Evolutionary conservation across 2,329 filamentous ascomycete genomes (phyloP), one percentile per base, ranked within the genome.

Genomic region (Massarina eburnea): DNA sequence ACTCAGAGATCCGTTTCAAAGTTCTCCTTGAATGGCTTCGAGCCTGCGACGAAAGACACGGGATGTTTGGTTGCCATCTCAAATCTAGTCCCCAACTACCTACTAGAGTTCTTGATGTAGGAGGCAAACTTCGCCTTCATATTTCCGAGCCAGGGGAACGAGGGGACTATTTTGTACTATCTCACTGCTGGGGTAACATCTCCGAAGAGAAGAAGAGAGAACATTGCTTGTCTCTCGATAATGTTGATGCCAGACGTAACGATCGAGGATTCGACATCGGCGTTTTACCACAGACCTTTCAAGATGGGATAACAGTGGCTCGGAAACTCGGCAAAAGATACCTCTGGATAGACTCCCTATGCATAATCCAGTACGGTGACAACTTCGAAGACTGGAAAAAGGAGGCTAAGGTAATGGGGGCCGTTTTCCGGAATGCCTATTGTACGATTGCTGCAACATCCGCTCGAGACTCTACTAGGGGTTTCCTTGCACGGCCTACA

Each of bases 261-360:
- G 19, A 30, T 12, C 14, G 19, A 5, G 33, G 33, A 5, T 19
- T 43, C 18, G 17, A 30, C 6, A 21, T 43, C 22, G 41, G 21
- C 7, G 33, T 30, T 3, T 20, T 61, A 10, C 54, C 58, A n/a
- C 34, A 34, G 14, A 62, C 54, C n/a, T 61, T 62, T 27, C 38
- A 26, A 14, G 54, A 62, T 24, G 58, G 57, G 1, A 34, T 62
- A 4, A 15, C 22, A 4, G 34, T 57, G 1, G 52, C 55, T 6
- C 43, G 52, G 27, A 18, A 26, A 3, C 48, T 62, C 5, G 43
- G 48, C 2, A 35, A 53, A 1, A 45, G 20, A 22, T 60, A 60
- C 35, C 39, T 60, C 3, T 60, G 57, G 56, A 56, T 59, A 24
- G 55, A 58, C 21, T 53, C 39, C 4, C 24, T 41, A 14, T 41